Conservation (phyloP, 495 filamentous ascomycete genomes). For the Penicillium waksmanii region DNA sequence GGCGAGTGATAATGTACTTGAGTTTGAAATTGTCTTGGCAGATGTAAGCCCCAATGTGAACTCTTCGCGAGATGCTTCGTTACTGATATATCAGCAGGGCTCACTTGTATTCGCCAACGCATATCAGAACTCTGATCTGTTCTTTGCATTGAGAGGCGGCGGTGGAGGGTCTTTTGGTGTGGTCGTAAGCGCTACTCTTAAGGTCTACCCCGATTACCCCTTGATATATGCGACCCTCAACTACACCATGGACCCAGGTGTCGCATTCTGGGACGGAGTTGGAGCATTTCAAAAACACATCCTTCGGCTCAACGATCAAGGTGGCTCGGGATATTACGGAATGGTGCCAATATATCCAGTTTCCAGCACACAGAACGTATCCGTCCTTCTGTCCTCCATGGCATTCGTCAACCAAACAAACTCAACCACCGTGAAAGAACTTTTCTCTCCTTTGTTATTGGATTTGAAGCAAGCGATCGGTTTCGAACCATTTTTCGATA, state of each 20-base stretch:
- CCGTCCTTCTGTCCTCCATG: too few species aligned
- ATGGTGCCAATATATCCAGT: too few species aligned
- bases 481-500: too few species aligned
- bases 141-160: slow-evolving; percentile 56
- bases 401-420: too few species aligned
- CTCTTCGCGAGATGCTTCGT: background rate
- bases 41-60: slow-evolving; percentile 29
- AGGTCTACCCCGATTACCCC: slow-evolving; percentile 39
- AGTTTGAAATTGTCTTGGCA: slow-evolving; percentile 42
- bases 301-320: slow-evolving; percentile 32
- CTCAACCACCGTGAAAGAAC: too few species aligned
- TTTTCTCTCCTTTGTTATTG: too few species aligned
- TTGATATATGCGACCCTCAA: slow-evolving; percentile 37
- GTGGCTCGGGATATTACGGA: slow-evolving; percentile 41
- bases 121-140: slow-evolving; percentile 52
- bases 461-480: too few species aligned
- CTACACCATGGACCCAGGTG: background rate
- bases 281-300: slow-evolving; percentile 32
- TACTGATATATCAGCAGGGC: slow-evolving; percentile 33
- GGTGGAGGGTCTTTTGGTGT: slow-evolving; percentile 54
- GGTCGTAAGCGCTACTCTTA: slow-evolving; percentile 49
- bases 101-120: slow-evolving; percentile 40
- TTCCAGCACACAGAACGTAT: too few species aligned
- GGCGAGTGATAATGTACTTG: slow-evolving; percentile 38
- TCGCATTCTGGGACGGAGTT: slow-evolving; percentile 37